Percentiles rank a stretch among this genome's conserved stretches.
phyloP scores from a whole-genome alignment of 2,329 filamentous ascomycete genomes.

The Sporothrix pallida region DNA sequence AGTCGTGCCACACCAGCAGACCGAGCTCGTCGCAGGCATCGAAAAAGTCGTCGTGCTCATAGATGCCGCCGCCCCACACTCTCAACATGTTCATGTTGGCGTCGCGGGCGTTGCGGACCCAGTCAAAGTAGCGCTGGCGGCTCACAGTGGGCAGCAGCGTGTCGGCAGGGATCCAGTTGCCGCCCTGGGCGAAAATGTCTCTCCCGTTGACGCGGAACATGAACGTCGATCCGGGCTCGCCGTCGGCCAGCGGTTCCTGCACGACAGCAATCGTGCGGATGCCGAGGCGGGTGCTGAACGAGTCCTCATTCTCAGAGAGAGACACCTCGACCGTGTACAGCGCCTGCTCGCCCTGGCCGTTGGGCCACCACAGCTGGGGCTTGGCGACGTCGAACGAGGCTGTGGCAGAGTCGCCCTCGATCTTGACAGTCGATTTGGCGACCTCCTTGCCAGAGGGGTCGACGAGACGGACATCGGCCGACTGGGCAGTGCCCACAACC shows the following conservation, averaged over 20 bases:
- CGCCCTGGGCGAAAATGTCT: conserved; percentile 80
- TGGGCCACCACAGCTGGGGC: conserved; percentile 76
- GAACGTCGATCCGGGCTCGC: conserved; percentile 74
- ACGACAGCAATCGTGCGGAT: conserved; percentile 68
- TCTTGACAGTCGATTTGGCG: not conserved
- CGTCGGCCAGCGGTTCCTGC: conserved; percentile 53
- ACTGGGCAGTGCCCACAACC: conserved; percentile 47
- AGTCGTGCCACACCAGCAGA: conserved; percentile 75
- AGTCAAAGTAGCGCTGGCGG: conserved; percentile 69
- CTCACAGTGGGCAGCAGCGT: conserved; percentile 76
- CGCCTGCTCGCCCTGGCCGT: conserved; percentile 76
- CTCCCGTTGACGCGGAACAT: conserved; percentile 79
- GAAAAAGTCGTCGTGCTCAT: conserved; percentile 72
- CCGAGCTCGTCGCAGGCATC: conserved; percentile 74
- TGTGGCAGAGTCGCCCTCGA: not conserved
- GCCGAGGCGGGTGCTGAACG: conserved; percentile 66
- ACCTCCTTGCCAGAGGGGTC: not conserved
- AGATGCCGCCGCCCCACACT: conserved; percentile 78
- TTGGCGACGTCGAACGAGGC: conserved; percentile 58
- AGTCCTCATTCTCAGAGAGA: conserved; percentile 51
- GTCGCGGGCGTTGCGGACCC: conserved; percentile 75
- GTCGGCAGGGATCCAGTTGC: conserved; percentile 84
- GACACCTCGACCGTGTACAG: conserved; percentile 72
- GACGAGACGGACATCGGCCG: not conserved
- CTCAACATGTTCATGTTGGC: conserved; percentile 82